A percentile compares a stretch with the other conserved stretches of the same genome.
These are phyloP conservation scores for Intubia oerlemansii DNA, from an alignment of 2,329 filamentous ascomycete species.

Conservation along the genomic window DNA sequence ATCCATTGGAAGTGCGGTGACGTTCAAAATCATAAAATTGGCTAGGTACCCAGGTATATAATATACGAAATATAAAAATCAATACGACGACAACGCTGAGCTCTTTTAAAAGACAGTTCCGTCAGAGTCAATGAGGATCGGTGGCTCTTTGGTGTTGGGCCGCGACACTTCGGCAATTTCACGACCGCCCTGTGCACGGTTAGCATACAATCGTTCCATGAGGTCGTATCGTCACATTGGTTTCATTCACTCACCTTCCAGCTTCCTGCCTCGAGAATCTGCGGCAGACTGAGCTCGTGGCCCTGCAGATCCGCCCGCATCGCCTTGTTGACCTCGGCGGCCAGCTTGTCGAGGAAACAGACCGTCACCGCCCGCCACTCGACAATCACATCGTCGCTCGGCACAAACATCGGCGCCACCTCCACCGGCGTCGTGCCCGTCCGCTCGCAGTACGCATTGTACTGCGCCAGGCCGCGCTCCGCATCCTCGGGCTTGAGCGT, in stretches of 20 bases:
- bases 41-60: too few relatives aligned
- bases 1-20: too few relatives aligned
- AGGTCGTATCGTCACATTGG: too few relatives aligned
- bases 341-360: constrained; percentile 33
- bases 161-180: constrained; percentile 90
- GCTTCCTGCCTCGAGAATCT: constrained; percentile 85
- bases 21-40: too few relatives aligned
- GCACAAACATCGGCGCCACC: constrained; percentile 36
- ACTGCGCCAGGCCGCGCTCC: constrained; percentile 22
- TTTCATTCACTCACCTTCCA: constrained; percentile 95
- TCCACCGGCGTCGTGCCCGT: constrained; percentile 41
- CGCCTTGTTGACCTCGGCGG: constrained; percentile 33
- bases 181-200: constrained; percentile 50
- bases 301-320: constrained; percentile 44
- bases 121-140: constrained; percentile 89
- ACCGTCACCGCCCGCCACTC: constrained; percentile 46
- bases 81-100: too few relatives aligned
- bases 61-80: too few relatives aligned
- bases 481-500: constrained; percentile 24
- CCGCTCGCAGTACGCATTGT: constrained; percentile 43
- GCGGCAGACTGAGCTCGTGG: constrained; percentile 54
- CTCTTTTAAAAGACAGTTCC: constrained; percentile 77
- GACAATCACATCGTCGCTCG: constrained; percentile 37
- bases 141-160: constrained; percentile 89
- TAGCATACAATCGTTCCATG: too few relatives aligned